Base-by-base conservation (phyloP, 148 eudicot genomes). In the Linanthus parryae region DNA sequence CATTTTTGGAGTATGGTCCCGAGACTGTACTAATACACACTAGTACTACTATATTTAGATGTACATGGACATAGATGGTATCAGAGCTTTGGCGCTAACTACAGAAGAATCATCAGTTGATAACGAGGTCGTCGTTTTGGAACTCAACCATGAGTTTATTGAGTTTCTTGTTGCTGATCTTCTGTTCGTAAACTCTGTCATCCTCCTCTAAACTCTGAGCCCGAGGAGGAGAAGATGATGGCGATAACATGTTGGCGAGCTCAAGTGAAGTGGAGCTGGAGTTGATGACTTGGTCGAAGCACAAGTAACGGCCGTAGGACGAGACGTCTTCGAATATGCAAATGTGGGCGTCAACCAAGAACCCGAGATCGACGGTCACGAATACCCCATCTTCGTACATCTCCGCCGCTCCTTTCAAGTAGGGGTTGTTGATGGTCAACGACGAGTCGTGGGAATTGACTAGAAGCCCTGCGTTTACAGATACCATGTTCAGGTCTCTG, bases 311-410 rank as follows among this genome's bases (percentile, higher is more conserved):
- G 0, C 88, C 88, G 22, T 74, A 78, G 4, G 84, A 63, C 8
- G 88, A 72, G 17, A 67, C 45, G 17, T 82, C 84, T 63, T 82
- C 79, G 48, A 59, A 78, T 26, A 78, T 72, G 15, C 78, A 78
- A 22, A 82, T 64, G 48, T 82, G 88, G 41, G 88, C 76, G 11
- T 72, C 74, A 3, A 82, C 81, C 63, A 78, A 61, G 60, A 72
- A 82, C 23, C n/a, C 23, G 2, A 78, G 67, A 53, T 82, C 84
- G 1, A 72, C 81, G 7, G 81, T 63, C 30, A 78, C 88, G 31
- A 82, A 66, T 2, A 82, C 73, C 1, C 88, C 88, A 9, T 78
- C 74, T 58, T 74, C 75, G 24, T 69, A 82, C 88, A 82, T 82
- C 68, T 82, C 84, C 19, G 88, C 78, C 2, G 88, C 82, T 15